Evolutionary conservation across 768 basidiomycete species (phyloP).

Genomic region (Suillus luteus): DNA sequence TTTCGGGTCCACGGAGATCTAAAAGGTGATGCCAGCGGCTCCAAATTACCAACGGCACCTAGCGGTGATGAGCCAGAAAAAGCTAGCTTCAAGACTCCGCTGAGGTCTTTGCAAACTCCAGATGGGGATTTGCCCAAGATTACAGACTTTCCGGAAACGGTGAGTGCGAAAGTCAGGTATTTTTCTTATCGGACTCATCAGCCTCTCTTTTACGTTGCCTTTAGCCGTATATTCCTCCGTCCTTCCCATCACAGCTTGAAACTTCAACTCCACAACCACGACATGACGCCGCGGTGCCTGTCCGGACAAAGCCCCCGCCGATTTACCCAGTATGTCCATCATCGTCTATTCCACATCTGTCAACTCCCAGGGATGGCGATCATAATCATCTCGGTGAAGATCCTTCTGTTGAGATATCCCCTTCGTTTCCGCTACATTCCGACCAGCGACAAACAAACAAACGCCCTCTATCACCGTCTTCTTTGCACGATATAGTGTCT

Average conservation of each 20-base stretch:
- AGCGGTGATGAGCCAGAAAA: conserved; percentile 11
- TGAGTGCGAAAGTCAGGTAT: conserved; percentile 26
- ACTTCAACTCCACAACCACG: conserved; percentile 54
- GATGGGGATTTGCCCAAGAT: conserved; percentile 28
- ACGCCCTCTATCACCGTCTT: conserved; percentile 31
- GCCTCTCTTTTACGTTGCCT: conserved; percentile 6
- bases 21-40: conserved; percentile 16
- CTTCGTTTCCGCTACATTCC: conserved; percentile 20
- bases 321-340: conserved; percentile 34
- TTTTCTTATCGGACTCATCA: conserved; percentile 19
- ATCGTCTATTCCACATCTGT: conserved; percentile 30
- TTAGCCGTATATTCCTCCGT: conserved; percentile 55
- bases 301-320: conserved; percentile 45
- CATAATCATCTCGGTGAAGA: conserved; percentile 13
- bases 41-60: conserved; percentile 16
- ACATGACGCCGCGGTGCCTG: conserved; percentile 17
- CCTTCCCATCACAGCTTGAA: conserved; percentile 52
- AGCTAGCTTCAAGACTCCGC: conserved; percentile 5
- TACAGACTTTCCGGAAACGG: conserved; percentile 39
- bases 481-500: conserved; percentile 26
- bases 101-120: conserved; percentile 11
- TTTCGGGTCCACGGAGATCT: conserved; percentile 12
- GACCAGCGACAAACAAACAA: conserved; percentile 25
- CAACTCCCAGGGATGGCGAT: conserved; percentile 22
- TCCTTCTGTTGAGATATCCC: conserved; percentile 16